phyloP scores from a whole-genome alignment of 1,284 basidiomycete species.

The Apiotrichum domesticum region DNA sequence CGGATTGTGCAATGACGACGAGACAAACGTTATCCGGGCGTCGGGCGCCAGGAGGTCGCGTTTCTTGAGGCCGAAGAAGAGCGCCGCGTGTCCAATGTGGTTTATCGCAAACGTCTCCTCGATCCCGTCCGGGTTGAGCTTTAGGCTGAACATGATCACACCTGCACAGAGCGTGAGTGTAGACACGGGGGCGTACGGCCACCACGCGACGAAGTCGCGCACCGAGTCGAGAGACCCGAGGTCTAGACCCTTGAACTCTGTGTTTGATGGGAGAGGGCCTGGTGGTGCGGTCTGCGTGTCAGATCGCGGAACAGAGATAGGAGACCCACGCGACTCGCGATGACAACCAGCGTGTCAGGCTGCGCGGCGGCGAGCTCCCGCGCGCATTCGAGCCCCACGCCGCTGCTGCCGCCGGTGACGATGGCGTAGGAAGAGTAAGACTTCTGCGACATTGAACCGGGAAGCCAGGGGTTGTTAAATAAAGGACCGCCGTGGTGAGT shows the following conservation, averaged over 20 bases:
- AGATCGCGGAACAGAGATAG: neutral
- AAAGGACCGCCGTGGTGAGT: too few species aligned
- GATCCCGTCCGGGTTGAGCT: neutral
- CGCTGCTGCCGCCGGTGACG: slow-evolving; percentile 11
- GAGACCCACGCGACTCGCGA: slow-evolving; percentile 9
- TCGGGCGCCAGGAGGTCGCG: slow-evolving; percentile 2
- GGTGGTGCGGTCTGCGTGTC: slow-evolving; percentile 12
- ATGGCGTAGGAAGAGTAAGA: neutral
- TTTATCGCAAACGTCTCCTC: slow-evolving; percentile 23
- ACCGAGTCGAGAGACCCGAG: slow-evolving; percentile 3
- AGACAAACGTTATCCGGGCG: slow-evolving; percentile 16
- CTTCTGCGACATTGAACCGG: too few species aligned
- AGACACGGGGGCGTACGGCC: neutral
- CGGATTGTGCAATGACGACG: slow-evolving; percentile 12
- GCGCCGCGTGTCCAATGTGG: slow-evolving; percentile 21
- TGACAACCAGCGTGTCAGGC: slow-evolving; percentile 19
- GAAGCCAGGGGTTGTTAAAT: too few species aligned
- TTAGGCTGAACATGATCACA: neutral
- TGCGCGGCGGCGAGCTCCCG: slow-evolving; percentile 7
- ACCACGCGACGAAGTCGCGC: neutral
- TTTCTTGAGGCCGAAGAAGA: slow-evolving; percentile 21
- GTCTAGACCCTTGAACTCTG: slow-evolving; percentile 4
- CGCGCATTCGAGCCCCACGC: slow-evolving; percentile 23
- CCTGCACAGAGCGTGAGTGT: slow-evolving; percentile 5
- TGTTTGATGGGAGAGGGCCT: slow-evolving; percentile 11